Evolutionary conservation across 2,329 filamentous ascomycete genomes (phyloP), one percentile per base, ranked within the genome.

Genomic region (Aspergillus calidoustus): DNA sequence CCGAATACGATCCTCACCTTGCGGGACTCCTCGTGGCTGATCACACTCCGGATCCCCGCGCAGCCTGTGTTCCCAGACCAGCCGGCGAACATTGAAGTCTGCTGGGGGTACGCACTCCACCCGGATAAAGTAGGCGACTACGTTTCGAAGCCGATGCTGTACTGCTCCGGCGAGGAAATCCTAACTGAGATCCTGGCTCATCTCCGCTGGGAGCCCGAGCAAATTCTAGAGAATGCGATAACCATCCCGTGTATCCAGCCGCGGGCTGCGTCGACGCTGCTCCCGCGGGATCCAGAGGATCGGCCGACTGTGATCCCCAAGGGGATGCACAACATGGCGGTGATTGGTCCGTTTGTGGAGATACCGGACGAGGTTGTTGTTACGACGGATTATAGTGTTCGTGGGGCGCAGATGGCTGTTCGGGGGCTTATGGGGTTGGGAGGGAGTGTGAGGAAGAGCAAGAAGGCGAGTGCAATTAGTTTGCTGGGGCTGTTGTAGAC

Each of bases 11-110:
- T 80, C 8, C 70, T 81, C 19, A 76, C 74, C 0, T 65, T 79
- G 17, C 73, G 73, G 57, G 76, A 81, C 57, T 77, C 74, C 61
- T 69, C 69, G 8, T 82, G 80, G 80, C 65, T 78, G 2, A 54
- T 82, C 43, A 78, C 69, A 59, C 72, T 79, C 57, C 77, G 74
- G 3, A 68, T 82, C 48, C 79, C 79, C 19, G 69, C 69, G 11
- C 80, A 82, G 56, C 80, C 79, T 2, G 74, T 81, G 56, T 80
- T 81, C 64, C 67, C 72, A 38, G 69, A 71, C 38, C 79, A 81
- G 58, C 71, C 73, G 4, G 41, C 61, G 38, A 59, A 69, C 31
- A 67, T 75, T 31, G 69, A 74, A 22, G 76, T 79, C 11, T 68
- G 79, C 55, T 80, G 78, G 76, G 77, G 78, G 7, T 80, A 77